These are phyloP conservation scores for Lasiodiplodia gonubiensis DNA, from an alignment of 2,329 filamentous ascomycete species.

Conservation along the genomic window DNA sequence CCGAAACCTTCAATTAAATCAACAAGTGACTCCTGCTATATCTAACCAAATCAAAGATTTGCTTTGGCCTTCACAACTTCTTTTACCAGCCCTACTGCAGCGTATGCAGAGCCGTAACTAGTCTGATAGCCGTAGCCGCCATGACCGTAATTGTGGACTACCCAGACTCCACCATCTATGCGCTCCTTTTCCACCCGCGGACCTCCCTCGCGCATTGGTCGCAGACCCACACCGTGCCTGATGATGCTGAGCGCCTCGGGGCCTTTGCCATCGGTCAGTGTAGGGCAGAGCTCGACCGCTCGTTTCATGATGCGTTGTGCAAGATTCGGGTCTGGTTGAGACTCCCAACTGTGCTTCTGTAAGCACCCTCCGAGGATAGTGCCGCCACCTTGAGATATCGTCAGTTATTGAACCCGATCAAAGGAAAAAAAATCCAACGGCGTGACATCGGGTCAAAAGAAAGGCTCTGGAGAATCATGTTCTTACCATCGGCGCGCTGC, in stretches of 20 bases:
- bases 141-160: conserved; percentile 80
- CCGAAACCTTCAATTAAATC: no score
- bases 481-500: conserved; percentile 65
- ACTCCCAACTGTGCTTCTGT: conserved; percentile 79
- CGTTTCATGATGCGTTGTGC: conserved; percentile 84
- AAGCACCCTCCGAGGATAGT: conserved; percentile 88
- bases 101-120: conserved; percentile 52
- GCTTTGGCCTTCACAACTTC: conserved; percentile 35
- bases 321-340: conserved; percentile 77
- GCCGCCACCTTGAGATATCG: conserved; percentile 63
- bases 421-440: no score
- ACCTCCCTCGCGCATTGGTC: conserved; percentile 75
- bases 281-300: conserved; percentile 68
- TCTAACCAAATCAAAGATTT: conserved; percentile 34
- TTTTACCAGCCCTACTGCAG: conserved; percentile 47
- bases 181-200: conserved; percentile 76
- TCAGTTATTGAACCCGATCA: no score
- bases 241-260: conserved; percentile 76
- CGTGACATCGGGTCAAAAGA: no score
- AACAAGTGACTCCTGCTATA: no score
- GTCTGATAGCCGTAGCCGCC: conserved; percentile 75
- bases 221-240: conserved; percentile 79
- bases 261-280: conserved; percentile 68
- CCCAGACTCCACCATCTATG: conserved; percentile 56
- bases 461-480: no score